phyloP scores from a whole-genome alignment of 345 rosid genomes.

The Draba incana region DNA sequence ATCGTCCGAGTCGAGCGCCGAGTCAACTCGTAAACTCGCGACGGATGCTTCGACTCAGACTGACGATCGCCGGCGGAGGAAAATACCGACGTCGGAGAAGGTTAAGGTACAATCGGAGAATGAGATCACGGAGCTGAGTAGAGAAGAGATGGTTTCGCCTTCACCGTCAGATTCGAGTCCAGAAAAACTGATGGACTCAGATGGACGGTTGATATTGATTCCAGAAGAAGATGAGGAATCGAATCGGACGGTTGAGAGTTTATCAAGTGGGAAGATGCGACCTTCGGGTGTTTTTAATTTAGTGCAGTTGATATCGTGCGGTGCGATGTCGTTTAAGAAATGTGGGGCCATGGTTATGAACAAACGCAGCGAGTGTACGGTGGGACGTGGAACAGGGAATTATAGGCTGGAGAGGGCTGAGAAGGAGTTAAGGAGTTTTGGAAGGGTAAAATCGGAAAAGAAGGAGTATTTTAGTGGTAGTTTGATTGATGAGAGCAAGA shows the following conservation, averaged over 20 bases:
- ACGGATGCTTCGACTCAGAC: conserved; percentile 80
- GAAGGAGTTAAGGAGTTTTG: conserved; percentile 42
- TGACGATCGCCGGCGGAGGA: conserved; percentile 56
- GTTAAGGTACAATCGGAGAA: conserved; percentile 38
- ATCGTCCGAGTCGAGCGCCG: conserved; percentile 49
- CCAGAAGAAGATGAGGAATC: conserved; percentile 25
- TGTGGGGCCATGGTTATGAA: conserved; percentile 52
- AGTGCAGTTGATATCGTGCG: conserved; percentile 86
- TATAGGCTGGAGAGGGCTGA: conserved; percentile 36
- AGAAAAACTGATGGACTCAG: conserved; percentile 67
- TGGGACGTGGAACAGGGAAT: conserved; percentile 52
- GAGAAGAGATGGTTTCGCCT: conserved; percentile 70
- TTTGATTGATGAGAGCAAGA: conserved; percentile 61
- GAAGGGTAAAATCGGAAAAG: conserved; percentile 63
- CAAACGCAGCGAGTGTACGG: conserved; percentile 51
- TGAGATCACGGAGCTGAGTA: conserved; percentile 52
- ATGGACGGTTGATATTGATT: conserved; percentile 53
- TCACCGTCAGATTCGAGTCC: conserved; percentile 87
- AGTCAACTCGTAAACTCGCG: conserved; percentile 53
- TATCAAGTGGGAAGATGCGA: conserved; percentile 39
- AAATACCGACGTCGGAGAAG: conserved; percentile 37
- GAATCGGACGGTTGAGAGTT: conserved; percentile 52
- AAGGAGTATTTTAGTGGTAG: conserved; percentile 84
- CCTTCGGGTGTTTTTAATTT: conserved; percentile 58
- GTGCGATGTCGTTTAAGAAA: conserved; percentile 67